Evolutionary conservation across 345 rosid species (phyloP), one percentile per base, ranked within the genome.

Genomic region (Eucalyptus lansdowneana): DNA sequence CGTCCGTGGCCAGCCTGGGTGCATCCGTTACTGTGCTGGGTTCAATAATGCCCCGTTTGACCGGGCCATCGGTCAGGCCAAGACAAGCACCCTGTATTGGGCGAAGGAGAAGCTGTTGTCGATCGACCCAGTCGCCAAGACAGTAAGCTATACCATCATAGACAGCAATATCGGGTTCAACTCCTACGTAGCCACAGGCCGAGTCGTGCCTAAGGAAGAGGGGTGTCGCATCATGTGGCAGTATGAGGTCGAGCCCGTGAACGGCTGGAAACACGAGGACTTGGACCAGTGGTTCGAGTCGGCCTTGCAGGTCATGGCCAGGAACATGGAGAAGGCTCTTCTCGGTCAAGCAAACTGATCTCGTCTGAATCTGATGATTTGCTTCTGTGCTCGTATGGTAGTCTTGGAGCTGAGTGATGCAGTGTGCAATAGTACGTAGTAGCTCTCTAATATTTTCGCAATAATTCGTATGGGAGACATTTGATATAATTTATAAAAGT

Each of bases 101-200:
- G 92, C 93, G 7, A 92, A 92, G 90, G 93, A 95, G 91, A 92
- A 94, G 72, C 89, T 94, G 45, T 25, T 58, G n/a, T 58, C n/a
- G 3, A 58, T 58, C 14, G 65, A 58, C 65, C 65, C 65, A 11
- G 65, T 25, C 29, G 65, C 65, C 22, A 91, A 86, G 94, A 60
- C 40, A 9, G 88, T 91, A 42, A 89, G 87, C 86, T 93, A 92
- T 27, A 54, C 90, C 4, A 94, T 92, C 42, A 50, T 91, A 4
- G 96, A 95, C 42, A 88, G 95, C 5, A 94, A 93, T 29, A 92
- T 91, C 16, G 94, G 96, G 65, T 93, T 93, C 91, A 31, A 90
- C 15, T 65, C 85, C 2, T 92, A 93, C 72, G 88, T 92, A 3
- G 90, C 94, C 31, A 92, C 86, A 6, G 90, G 90, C 15, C 91